A percentile compares a stretch with the other conserved stretches of the same genome.
Conservation (phyloP, 2,329 filamentous ascomycete genomes). For the Ophiostoma triangulosporum region DNA sequence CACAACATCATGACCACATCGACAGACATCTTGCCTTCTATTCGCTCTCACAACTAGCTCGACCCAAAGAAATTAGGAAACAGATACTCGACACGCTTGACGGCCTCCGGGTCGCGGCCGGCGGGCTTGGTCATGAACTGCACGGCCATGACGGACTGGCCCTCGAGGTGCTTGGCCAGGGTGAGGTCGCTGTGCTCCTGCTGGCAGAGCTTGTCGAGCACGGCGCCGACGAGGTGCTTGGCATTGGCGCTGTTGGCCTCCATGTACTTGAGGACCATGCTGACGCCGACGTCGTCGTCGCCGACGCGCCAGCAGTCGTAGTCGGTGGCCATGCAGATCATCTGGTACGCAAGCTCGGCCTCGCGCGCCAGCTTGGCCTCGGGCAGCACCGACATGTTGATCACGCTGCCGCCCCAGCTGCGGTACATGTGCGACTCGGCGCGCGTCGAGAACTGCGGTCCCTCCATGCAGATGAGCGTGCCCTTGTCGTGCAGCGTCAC, state of each 20-base stretch:
- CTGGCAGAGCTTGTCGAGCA: constrained; percentile 73
- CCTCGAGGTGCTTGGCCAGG: constrained; percentile 67
- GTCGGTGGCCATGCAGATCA: constrained; percentile 99
- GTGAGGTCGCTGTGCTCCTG: constrained; percentile 65
- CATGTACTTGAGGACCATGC: constrained; percentile 97
- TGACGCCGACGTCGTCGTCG: constrained; percentile 76
- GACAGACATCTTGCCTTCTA: too few relatives aligned
- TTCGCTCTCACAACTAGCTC: not conserved
- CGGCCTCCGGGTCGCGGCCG: constrained; percentile 58
- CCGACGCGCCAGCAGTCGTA: constrained; percentile 94
- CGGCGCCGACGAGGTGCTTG: constrained; percentile 67
- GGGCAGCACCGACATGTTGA: constrained; percentile 95
- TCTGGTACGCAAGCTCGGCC: constrained; percentile 92
- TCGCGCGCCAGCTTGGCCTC: constrained; percentile 94
- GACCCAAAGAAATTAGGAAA: constrained; percentile 63
- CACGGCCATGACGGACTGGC: constrained; percentile 62
- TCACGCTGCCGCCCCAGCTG: constrained; percentile 81
- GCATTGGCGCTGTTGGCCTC: constrained; percentile 83
- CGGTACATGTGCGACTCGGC: constrained; percentile 95
- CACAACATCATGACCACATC: too few relatives aligned
- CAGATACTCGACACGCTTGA: constrained; percentile 70
- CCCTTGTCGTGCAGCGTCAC: constrained; percentile 75
- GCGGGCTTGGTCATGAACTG: constrained; percentile 69
- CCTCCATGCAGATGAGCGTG: constrained; percentile 91
- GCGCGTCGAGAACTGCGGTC: constrained; percentile 94